These are phyloP conservation scores for Sarcomyxa edulis DNA, from an alignment of 768 basidiomycete species.

Conservation along the genomic window DNA sequence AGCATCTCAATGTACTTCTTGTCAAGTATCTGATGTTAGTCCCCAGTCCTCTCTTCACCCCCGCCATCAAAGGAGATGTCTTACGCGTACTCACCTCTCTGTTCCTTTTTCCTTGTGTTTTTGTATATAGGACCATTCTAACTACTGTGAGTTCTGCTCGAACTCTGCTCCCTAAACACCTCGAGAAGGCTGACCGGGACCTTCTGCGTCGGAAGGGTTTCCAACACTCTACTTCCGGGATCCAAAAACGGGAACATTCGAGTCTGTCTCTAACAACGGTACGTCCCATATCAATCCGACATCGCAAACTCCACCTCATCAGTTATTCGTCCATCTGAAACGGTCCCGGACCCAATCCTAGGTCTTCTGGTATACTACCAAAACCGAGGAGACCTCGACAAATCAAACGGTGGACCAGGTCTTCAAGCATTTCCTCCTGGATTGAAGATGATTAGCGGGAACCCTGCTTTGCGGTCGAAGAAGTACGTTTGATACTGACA, in stretches of 20 bases:
- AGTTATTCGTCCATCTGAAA: not conserved
- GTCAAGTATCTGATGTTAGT: conserved; percentile 26
- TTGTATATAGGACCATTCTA: conserved; percentile 32
- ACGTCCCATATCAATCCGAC: too few relatives aligned
- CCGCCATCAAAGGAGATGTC: too few relatives aligned
- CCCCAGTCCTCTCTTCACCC: not conserved
- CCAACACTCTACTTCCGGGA: conserved; percentile 38
- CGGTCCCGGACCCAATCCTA: conserved; percentile 6
- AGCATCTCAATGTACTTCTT: conserved; percentile 31
- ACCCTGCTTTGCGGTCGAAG: conserved; percentile 28
- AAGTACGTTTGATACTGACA: too few relatives aligned
- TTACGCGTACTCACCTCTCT: too few relatives aligned
- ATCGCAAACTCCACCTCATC: too few relatives aligned
- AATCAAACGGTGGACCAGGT: conserved; percentile 31
- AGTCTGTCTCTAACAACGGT: conserved; percentile 33
- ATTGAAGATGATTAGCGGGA: conserved; percentile 37
- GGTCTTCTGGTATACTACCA: conserved; percentile 37
- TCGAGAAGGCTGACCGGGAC: not conserved
- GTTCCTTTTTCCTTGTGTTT: not conserved
- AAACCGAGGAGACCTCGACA: conserved; percentile 33
- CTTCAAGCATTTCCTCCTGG: conserved; percentile 38
- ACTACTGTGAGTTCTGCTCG: conserved; percentile 35
- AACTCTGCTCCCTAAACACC: too few relatives aligned
- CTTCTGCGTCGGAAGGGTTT: conserved; percentile 24
- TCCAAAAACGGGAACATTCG: conserved; percentile 27